Conservation (phyloP, 441 rosid genomes). For the Erodium texanum region DNA sequence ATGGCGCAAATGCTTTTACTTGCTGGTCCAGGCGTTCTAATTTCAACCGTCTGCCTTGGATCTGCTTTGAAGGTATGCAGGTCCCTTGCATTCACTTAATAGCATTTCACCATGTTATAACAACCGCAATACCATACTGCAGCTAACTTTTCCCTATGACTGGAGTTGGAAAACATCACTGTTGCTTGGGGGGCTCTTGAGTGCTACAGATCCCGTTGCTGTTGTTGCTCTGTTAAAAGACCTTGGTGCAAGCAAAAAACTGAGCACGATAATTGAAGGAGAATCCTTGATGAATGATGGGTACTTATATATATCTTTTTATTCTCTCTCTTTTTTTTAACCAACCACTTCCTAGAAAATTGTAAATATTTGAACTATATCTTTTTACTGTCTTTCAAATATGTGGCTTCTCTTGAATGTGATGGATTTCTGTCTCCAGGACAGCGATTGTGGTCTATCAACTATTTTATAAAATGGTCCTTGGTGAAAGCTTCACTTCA, state of each 20-base stretch:
- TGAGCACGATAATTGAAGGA: slow-evolving; percentile 86
- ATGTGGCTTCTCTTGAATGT: slow-evolving; percentile 18
- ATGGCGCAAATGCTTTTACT: slow-evolving; percentile 77
- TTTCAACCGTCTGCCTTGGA: slow-evolving; percentile 78
- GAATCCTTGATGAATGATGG: slow-evolving; percentile 98
- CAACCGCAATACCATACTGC: slow-evolving; percentile 24
- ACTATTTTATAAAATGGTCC: slow-evolving; percentile 73
- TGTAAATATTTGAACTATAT: slow-evolving; percentile 7
- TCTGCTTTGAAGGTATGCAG: slow-evolving; percentile 59
- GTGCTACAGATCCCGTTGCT: slow-evolving; percentile 97
- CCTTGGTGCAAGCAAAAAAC: slow-evolving; percentile 88
- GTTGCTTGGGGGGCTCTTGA: slow-evolving; percentile 83
- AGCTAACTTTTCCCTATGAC: slow-evolving; percentile 73
- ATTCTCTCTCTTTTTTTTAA: slow-evolving; percentile 14
- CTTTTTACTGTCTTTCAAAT: slow-evolving; percentile 8
- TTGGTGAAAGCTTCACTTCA: slow-evolving; percentile 53
- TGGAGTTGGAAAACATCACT: slow-evolving; percentile 89
- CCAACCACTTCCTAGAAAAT: slow-evolving; percentile 1
- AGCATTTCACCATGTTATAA: background rate
- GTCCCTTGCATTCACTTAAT: slow-evolving; percentile 10
- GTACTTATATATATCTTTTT: slow-evolving; percentile 32
- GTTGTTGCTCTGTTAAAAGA: slow-evolving; percentile 88
- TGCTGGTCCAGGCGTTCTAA: slow-evolving; percentile 91
- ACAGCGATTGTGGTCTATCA: slow-evolving; percentile 87
- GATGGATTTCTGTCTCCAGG: slow-evolving; percentile 37